Evolutionary conservation across 768 basidiomycete species (phyloP).

Genomic region (Russula virescens): DNA sequence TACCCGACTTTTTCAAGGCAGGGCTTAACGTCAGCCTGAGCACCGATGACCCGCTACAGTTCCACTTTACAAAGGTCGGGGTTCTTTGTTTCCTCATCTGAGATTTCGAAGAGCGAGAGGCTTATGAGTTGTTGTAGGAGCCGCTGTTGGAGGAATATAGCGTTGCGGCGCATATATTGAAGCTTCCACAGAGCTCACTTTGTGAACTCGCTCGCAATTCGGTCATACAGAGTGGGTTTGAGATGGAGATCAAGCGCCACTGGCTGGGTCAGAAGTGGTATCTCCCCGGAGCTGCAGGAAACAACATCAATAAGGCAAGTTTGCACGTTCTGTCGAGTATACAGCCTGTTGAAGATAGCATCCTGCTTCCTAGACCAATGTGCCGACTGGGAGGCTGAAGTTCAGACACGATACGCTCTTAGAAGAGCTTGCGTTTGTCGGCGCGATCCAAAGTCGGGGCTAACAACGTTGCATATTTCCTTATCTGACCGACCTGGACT

Average conservation of each 20-base stretch:
- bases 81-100: not conserved
- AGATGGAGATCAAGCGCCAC: conserved; percentile 95
- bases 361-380: conserved; percentile 69
- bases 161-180: conserved; percentile 97
- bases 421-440: conserved; percentile 75
- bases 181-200: conserved; percentile 87
- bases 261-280: conserved; percentile 96
- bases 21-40: conserved; percentile 95
- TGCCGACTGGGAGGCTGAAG: conserved; percentile 85
- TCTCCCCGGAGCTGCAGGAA: conserved; percentile 85
- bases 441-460: conserved; percentile 10
- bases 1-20: conserved; percentile 94
- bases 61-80: conserved; percentile 94
- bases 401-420: conserved; percentile 87
- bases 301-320: conserved; percentile 88
- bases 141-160: conserved; percentile 95
- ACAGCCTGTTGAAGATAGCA: not conserved
- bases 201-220: conserved; percentile 99
- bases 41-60: conserved; percentile 93
- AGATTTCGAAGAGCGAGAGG: not conserved
- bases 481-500: not conserved
- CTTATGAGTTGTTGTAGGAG: conserved; percentile 46
- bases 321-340: not conserved
- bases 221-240: conserved; percentile 93
- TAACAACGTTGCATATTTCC: not conserved